Conservation (phyloP, 495 filamentous ascomycete species). For the Collariella sp. region DNA sequence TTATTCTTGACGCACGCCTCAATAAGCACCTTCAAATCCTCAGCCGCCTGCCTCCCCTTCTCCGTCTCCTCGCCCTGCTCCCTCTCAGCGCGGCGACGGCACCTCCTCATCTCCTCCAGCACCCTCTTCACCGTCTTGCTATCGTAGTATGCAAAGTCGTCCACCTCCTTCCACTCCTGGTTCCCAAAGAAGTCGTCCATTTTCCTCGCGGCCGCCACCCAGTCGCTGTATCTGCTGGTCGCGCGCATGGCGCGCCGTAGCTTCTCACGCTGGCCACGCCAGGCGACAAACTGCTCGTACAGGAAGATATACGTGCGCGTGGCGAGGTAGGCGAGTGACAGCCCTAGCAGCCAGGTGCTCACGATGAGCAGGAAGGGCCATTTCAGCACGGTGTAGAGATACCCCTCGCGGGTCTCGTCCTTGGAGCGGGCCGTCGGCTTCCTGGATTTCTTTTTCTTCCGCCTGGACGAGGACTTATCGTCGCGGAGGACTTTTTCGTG, state of each 20-base stretch:
- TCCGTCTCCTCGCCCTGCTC: constrained; percentile 25
- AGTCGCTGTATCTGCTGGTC: constrained; percentile 68
- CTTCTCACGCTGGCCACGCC: constrained; percentile 62
- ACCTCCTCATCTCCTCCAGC: constrained; percentile 58
- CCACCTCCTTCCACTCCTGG: constrained; percentile 73
- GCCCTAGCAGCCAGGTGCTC: constrained; percentile 65
- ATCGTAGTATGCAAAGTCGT: constrained; percentile 95
- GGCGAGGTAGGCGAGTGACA: constrained; percentile 60
- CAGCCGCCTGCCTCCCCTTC: constrained; percentile 41
- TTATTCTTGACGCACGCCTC: constrained; percentile 96
- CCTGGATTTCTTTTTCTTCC: constrained; percentile 16
- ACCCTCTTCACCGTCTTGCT: constrained; percentile 69
- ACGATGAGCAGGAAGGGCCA: constrained; percentile 83
- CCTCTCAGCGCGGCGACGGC: constrained; percentile 49
- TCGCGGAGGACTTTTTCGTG: constrained; percentile 53
- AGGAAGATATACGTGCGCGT: constrained; percentile 83
- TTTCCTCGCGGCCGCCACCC: constrained; percentile 66
- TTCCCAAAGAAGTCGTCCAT: constrained; percentile 79
- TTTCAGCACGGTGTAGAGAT: constrained; percentile 77
- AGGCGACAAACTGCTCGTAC: constrained; percentile 72
- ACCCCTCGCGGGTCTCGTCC: constrained; percentile 91
- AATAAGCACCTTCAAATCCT: constrained; percentile 64
- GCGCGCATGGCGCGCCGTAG: constrained; percentile 61
- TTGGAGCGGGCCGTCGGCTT: constrained; percentile 49
- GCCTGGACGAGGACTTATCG: neutral